Evolutionary conservation across 805 yeast genomes (phyloP), one percentile per base, ranked within the genome.

Genomic region (Ogataea trehalophila): DNA sequence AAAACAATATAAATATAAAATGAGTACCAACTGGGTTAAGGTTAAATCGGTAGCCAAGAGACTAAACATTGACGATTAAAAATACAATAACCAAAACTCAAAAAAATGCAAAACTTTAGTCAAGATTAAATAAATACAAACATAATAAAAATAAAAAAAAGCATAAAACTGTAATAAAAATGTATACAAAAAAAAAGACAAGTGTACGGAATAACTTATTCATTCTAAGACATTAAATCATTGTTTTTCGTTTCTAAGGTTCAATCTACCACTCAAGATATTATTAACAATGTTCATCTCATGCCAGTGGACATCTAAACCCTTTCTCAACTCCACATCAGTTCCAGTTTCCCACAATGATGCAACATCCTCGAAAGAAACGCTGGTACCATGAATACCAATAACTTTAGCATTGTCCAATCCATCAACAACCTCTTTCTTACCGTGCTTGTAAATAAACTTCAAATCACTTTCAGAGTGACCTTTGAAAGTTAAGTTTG

Each of bases 241-340:
- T 56, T 37, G 64, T 61, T 43, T 49, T 18, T 54, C 58, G 41
- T 53, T 70, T 64, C 83, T 70, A 49, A 84, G 65, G 54, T 72
- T 65, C 47, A 77, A 62, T 60, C 91, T 74, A 37, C 95, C 95
- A 60, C 91, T 85, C 59, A 87, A 71, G 56, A 86, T 78, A 60
- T 83, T 87, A 51, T 81, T 77, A 33, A 81, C 77, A 48, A 73
- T 73, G 48, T 73, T 74, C 69, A 81, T 72, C 42, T 75, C 71
- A 44, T 71, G 69, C 95, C 95, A 87, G 64, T 86, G 94, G 41
- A 85, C 68, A 2, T 74, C 76, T 44, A 67, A 68, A 46, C 90
- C 88, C 69, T 84, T 85, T 70, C 95, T 76, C 60, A 77, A 70
- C 38, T 63, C 64, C 36, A 81, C 67, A 61, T 85, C 76, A 2